Percentiles rank a stretch among this genome's conserved stretches.
These are phyloP conservation scores for Phyllosticta citrichinensis DNA, from an alignment of 2,329 filamentous ascomycete species.

Conservation along the genomic window DNA sequence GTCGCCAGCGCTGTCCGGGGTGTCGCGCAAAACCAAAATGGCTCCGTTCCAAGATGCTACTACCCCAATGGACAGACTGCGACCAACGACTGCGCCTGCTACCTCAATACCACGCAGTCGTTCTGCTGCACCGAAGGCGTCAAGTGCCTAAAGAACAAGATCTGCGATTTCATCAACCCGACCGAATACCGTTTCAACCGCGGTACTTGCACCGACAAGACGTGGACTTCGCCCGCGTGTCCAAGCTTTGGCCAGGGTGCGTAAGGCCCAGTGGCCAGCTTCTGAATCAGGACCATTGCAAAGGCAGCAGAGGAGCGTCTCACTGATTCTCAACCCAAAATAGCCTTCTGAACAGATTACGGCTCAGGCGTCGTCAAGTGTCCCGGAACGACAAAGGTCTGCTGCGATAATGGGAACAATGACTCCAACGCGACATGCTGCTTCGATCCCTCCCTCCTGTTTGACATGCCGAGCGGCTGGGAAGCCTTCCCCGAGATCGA, in stretches of 20 bases:
- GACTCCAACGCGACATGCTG: constrained; percentile 2
- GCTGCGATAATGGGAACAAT: constrained; percentile 3
- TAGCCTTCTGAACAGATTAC: background rate
- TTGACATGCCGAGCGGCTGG: background rate
- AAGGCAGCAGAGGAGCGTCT: no score
- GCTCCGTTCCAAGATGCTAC: constrained; percentile 3
- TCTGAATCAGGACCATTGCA: background rate
- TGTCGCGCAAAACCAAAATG: background rate
- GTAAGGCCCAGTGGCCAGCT: no score
- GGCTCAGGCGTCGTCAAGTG: constrained; percentile 1
- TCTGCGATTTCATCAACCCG: background rate
- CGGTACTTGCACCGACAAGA: constrained; percentile 8
- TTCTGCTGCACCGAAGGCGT: constrained; percentile 6
- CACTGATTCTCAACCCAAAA: background rate
- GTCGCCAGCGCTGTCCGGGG: background rate
- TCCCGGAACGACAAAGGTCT: background rate
- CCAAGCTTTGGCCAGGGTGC: constrained; percentile 3
- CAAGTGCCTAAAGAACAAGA: constrained; percentile 5
- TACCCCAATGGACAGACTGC: constrained; percentile 5
- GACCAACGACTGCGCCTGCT: constrained; percentile 6
- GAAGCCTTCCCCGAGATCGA: constrained; percentile 1
- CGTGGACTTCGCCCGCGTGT: constrained; percentile 2
- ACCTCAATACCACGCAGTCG: background rate
- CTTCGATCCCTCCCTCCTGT: background rate
- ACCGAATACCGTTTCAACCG: constrained; percentile 4